A percentile compares a stretch with the other conserved stretches of the same genome.
phyloP scores from a whole-genome alignment of 345 rosid species.

The Bretschneidera sinensis region DNA sequence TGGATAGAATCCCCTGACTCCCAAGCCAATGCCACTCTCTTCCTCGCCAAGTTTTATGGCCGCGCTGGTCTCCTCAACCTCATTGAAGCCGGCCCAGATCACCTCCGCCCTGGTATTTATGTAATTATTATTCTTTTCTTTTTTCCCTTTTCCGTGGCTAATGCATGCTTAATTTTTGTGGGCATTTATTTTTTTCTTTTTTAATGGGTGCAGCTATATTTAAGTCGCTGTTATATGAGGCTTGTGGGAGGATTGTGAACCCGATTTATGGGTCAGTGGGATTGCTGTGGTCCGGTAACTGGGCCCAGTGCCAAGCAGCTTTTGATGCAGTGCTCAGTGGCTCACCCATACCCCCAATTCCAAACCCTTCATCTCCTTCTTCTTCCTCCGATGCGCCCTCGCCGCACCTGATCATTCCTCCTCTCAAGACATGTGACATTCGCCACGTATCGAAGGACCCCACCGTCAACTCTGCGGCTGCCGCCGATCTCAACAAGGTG shows the following conservation, averaged over 20 bases:
- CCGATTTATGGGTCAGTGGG: slow-evolving; percentile 56
- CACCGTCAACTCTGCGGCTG: slow-evolving; percentile 1
- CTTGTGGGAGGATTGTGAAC: slow-evolving; percentile 57
- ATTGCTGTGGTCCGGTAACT: slow-evolving; percentile 50
- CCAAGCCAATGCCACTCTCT: slow-evolving; percentile 70
- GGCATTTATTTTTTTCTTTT: not conserved
- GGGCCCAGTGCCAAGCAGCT: slow-evolving; percentile 70
- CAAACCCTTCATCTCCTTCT: slow-evolving; percentile 21
- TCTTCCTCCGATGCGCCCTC: slow-evolving; percentile 11
- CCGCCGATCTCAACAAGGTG: slow-evolving; percentile 22
- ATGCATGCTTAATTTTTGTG: not conserved
- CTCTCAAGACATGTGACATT: slow-evolving; percentile 47
- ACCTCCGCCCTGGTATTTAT: slow-evolving; percentile 43
- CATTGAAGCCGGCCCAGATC: slow-evolving; percentile 54
- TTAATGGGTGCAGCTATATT: slow-evolving; percentile 31
- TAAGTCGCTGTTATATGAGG: slow-evolving; percentile 62
- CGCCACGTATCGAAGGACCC: slow-evolving; percentile 55
- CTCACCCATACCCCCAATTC: slow-evolving; percentile 31
- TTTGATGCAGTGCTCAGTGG: slow-evolving; percentile 57
- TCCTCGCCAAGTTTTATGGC: slow-evolving; percentile 70
- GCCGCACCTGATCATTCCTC: slow-evolving; percentile 25
- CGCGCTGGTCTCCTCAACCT: slow-evolving; percentile 75
- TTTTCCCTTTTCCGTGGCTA: too few species aligned
- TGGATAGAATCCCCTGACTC: slow-evolving; percentile 66
- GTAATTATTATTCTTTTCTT: not conserved